Percentiles rank a stretch among this genome's conserved stretches.
Evolutionary conservation across 495 filamentous ascomycete species (phyloP).

Genomic region (Apiosordaria backusii): DNA sequence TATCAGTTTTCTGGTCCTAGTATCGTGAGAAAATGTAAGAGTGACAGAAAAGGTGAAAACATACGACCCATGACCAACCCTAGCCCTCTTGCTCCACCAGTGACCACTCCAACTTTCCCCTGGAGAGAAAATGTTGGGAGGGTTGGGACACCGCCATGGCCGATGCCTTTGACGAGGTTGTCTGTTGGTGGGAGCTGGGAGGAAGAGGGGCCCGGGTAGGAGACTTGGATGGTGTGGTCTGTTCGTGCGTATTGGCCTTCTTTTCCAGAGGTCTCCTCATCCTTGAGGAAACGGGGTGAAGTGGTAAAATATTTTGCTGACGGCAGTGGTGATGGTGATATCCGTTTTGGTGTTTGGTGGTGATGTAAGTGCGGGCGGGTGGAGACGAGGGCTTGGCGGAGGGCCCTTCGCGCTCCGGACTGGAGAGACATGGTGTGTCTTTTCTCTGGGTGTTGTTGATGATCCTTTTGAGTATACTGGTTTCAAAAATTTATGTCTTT

Average conservation of each 20-base stretch:
- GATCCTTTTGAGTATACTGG: neutral
- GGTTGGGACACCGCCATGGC: constrained; percentile 61
- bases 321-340: neutral
- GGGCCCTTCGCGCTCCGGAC: neutral
- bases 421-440: neutral
- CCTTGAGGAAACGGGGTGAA: neutral
- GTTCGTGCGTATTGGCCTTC: constrained; percentile 66
- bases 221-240: constrained; percentile 57
- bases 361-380: neutral
- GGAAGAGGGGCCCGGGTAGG: neutral
- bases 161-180: constrained; percentile 53
- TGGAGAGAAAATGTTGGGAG: constrained; percentile 69
- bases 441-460: neutral
- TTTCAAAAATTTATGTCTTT: neutral
- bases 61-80: constrained; percentile 80
- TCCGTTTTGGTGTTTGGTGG: neutral
- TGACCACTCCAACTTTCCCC: constrained; percentile 72
- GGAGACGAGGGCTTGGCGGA: neutral
- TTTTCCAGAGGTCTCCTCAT: neutral
- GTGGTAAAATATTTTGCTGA: neutral
- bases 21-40: neutral
- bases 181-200: constrained; percentile 58
- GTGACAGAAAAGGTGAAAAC: neutral
- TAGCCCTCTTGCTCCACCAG: constrained; percentile 80
- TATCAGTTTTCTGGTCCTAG: neutral